Percentiles rank a stretch among this genome's conserved stretches.
phyloP scores from a whole-genome alignment of 768 basidiomycete species.

The Lenzites betulinus region DNA sequence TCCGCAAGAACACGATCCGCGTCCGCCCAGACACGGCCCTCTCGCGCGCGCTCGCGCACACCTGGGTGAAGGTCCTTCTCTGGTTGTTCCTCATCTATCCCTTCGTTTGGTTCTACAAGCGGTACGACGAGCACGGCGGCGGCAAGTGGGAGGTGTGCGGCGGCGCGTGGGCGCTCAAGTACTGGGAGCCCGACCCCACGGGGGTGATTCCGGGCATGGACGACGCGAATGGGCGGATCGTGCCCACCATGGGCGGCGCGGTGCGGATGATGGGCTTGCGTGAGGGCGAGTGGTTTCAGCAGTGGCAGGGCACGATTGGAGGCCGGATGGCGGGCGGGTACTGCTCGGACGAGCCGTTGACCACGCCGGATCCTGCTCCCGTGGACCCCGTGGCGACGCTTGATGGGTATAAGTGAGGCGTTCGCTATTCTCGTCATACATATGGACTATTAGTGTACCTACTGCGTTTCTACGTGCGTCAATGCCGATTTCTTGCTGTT shows the following conservation, averaged over 20 bases:
- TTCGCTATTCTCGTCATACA: too few relatives aligned
- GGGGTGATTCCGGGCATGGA: neutral
- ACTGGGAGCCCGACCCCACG: conserved; percentile 24
- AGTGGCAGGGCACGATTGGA: conserved; percentile 71
- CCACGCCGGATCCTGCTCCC: conserved; percentile 14
- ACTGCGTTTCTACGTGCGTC: too few relatives aligned
- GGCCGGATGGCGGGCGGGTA: conserved; percentile 48
- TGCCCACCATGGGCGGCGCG: conserved; percentile 34
- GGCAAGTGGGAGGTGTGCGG: conserved; percentile 79
- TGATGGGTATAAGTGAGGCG: conserved; percentile 31
- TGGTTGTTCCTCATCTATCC: conserved; percentile 75
- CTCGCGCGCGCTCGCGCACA: conserved; percentile 66
- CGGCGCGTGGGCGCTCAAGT: conserved; percentile 73
- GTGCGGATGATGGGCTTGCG: conserved; percentile 54
- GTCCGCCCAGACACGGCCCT: conserved; percentile 69
- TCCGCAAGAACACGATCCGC: conserved; percentile 50
- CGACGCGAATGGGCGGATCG: conserved; percentile 9
- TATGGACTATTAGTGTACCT: too few relatives aligned
- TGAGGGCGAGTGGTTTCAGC: conserved; percentile 80
- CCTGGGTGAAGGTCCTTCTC: conserved; percentile 69
- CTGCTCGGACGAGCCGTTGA: conserved; percentile 16
- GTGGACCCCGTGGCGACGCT: conserved; percentile 23
- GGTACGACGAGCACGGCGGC: conserved; percentile 65
- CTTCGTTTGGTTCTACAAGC: conserved; percentile 79
- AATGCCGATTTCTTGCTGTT: too few relatives aligned